Conservation (phyloP, 2,329 filamentous ascomycete genomes). For the Alternaria novae-zelandiae region DNA sequence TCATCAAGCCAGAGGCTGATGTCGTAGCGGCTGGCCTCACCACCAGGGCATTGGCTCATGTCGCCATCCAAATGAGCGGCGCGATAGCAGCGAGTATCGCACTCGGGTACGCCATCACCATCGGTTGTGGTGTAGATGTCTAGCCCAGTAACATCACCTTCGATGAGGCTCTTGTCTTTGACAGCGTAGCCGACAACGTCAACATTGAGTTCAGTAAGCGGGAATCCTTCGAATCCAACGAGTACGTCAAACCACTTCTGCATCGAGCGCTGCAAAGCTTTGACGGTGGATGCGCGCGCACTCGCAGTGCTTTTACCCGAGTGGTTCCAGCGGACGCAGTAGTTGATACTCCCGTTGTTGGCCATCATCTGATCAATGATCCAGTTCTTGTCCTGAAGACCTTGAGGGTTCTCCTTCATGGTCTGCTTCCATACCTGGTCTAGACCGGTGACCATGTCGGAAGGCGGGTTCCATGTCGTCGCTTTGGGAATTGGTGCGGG, state of each 20-base stretch:
- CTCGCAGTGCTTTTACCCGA: conserved; percentile 46
- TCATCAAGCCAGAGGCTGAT: conserved; percentile 55
- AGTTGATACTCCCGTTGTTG: conserved; percentile 46
- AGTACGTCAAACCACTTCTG: conserved; percentile 55
- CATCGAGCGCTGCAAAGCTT: conserved; percentile 46
- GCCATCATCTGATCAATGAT: conserved; percentile 37
- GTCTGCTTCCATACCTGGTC: conserved; percentile 35
- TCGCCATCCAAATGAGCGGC: conserved; percentile 54
- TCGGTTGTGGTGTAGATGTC: conserved; percentile 54
- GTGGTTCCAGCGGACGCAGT: conserved; percentile 57
- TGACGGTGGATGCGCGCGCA: conserved; percentile 48
- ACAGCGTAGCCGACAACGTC: conserved; percentile 55
- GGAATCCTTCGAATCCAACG: conserved; percentile 55
- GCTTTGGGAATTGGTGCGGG: conserved; percentile 25
- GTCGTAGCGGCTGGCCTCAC: conserved; percentile 50
- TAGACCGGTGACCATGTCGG: conserved; percentile 30
- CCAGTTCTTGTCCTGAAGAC: conserved; percentile 39
- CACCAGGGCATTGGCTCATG: conserved; percentile 50
- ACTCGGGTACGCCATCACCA: conserved; percentile 51
- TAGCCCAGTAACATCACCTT: conserved; percentile 44
- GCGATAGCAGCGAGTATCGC: conserved; percentile 51
- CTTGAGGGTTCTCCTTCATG: conserved; percentile 29
- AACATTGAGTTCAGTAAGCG: conserved; percentile 49
- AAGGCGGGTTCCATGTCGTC: conserved; percentile 31
- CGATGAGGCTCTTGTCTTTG: conserved; percentile 46